phyloP scores from a whole-genome alignment of 2,329 filamentous ascomycete genomes.

The Pseudogymnoascus verrucosus region DNA sequence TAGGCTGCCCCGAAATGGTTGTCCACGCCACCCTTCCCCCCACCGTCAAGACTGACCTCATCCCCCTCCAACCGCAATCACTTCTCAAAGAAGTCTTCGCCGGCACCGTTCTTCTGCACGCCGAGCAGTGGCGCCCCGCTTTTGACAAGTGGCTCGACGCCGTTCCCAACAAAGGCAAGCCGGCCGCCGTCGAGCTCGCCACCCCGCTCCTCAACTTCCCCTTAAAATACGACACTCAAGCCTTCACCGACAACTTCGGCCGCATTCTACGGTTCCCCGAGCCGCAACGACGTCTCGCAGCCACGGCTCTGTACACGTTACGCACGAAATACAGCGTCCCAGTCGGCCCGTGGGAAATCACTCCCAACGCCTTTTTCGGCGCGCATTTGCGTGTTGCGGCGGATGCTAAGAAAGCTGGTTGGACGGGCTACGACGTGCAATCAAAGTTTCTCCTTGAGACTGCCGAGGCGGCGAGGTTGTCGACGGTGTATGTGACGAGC shows the following conservation, averaged over 20 bases:
- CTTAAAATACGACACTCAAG: constrained; percentile 24
- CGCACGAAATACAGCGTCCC: constrained; percentile 18
- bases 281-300: constrained; percentile 23
- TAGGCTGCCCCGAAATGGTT: constrained; percentile 8
- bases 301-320: constrained; percentile 27
- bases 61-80: constrained; percentile 5
- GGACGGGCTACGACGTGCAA: constrained; percentile 29
- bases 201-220: constrained; percentile 26
- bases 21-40: constrained; percentile 14
- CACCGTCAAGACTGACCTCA: neutral
- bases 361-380: constrained; percentile 31
- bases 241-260: constrained; percentile 31
- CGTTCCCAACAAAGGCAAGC: constrained; percentile 6
- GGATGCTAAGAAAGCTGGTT: constrained; percentile 30
- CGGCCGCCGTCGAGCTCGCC: constrained; percentile 11
- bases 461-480: constrained; percentile 22
- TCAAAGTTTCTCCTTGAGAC: constrained; percentile 28
- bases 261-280: constrained; percentile 28
- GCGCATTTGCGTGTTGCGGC: constrained; percentile 31
- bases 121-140: constrained; percentile 20
- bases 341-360: constrained; percentile 12
- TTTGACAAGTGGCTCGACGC: constrained; percentile 20
- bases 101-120: constrained; percentile 23
- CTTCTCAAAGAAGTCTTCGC: constrained; percentile 20
- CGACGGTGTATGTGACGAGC: constrained; percentile 35